A percentile compares a stretch with the other conserved stretches of the same genome.
These are phyloP conservation scores for Talaromyces sp. DNA, from an alignment of 2,329 filamentous ascomycete genomes.

Conservation along the genomic window DNA sequence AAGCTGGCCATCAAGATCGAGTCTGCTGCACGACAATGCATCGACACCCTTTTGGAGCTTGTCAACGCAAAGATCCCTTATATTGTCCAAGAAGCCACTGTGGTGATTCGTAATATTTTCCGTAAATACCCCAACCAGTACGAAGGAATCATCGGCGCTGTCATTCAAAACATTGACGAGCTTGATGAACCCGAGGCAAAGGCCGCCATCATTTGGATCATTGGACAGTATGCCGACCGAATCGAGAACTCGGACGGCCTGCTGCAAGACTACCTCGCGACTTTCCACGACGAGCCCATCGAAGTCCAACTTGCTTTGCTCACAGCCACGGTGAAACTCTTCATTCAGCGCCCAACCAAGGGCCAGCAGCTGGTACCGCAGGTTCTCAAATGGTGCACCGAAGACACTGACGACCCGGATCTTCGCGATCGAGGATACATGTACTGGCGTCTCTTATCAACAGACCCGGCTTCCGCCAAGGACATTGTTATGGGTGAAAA, in stretches of 20 bases:
- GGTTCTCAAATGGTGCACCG: constrained; percentile 96
- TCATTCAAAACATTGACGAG: constrained; percentile 94
- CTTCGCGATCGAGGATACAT: constrained; percentile 94
- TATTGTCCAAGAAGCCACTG: constrained; percentile 97
- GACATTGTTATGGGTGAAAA: constrained; percentile 96
- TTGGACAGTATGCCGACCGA: constrained; percentile 92
- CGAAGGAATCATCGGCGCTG: constrained; percentile 90
- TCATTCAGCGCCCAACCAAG: constrained; percentile 93
- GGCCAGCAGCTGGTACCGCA: constrained; percentile 89
- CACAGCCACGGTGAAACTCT: constrained; percentile 94
- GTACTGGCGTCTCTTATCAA: constrained; percentile 96
- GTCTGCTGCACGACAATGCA: constrained; percentile 82
- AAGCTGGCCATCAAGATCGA: constrained; percentile 99
- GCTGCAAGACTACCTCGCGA: constrained; percentile 89
- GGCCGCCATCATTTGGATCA: constrained; percentile 98
- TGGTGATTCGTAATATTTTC: constrained; percentile 98
- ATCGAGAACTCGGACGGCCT: constrained; percentile 96
- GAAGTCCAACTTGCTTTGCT: constrained; percentile 93
- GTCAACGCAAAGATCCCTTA: constrained; percentile 98
- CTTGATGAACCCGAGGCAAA: constrained; percentile 97
- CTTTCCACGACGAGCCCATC: constrained; percentile 88
- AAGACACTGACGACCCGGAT: constrained; percentile 98
- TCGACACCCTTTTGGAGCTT: constrained; percentile 84
- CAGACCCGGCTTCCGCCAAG: constrained; percentile 80
- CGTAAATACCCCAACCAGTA: constrained; percentile 98